phyloP scores from a whole-genome alignment of 2,329 filamentous ascomycete genomes.

The Seiridium unicorne region DNA sequence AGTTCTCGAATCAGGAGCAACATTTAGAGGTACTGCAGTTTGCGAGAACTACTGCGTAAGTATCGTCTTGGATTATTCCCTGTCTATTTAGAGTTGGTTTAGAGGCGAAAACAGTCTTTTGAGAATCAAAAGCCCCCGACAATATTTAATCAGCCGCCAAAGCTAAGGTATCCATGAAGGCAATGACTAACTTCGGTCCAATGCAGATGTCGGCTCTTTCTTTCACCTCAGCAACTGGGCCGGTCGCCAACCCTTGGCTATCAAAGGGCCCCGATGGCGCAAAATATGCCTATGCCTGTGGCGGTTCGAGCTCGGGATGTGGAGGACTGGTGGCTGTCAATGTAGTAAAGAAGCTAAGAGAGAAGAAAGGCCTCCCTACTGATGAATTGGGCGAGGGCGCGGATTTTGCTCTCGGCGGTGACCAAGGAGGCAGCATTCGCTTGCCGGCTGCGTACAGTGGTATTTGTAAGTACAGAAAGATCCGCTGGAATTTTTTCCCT shows the following conservation, averaged over 20 bases:
- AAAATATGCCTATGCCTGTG: conserved; percentile 23
- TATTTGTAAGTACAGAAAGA: conserved; percentile 18
- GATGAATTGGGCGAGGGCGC: conserved; percentile 14
- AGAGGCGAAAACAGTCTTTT: no score
- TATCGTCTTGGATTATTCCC: no score
- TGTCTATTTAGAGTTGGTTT: no score
- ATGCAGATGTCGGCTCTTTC: conserved; percentile 28
- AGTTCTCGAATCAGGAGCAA: conserved; percentile 30
- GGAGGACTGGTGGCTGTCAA: conserved; percentile 27
- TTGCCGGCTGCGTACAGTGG: conserved; percentile 37
- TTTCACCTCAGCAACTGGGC: conserved; percentile 32
- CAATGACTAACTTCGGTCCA: no score
- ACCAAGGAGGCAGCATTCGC: conserved; percentile 36
- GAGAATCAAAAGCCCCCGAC: no score
- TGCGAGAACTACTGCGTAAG: conserved; percentile 34
- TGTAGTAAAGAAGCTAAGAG: conserved; percentile 12
- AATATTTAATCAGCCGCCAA: no score
- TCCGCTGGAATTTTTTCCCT: no score
- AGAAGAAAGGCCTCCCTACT: conserved; percentile 11
- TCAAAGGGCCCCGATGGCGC: conserved; percentile 14
- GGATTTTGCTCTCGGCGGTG: conserved; percentile 34
- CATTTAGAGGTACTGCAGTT: conserved; percentile 31
- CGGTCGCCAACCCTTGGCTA: conserved; percentile 32
- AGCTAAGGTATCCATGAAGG: no score
- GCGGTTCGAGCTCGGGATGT: conserved; percentile 35